These are phyloP conservation scores for Rubia tinctorum DNA, from an alignment of 305 asterid species.

Conservation along the genomic window DNA sequence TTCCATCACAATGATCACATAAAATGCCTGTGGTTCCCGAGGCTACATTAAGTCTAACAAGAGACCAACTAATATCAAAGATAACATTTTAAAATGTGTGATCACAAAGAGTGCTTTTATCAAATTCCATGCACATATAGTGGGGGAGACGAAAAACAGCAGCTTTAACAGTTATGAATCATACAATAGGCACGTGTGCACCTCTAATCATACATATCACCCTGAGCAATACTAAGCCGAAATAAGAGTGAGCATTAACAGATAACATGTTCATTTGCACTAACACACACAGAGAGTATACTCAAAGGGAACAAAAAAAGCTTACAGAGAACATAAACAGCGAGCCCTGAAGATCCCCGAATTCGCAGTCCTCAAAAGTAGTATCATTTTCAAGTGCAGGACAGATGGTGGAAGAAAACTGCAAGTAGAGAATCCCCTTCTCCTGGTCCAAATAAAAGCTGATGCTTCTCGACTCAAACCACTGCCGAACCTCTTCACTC, in stretches of 20 bases:
- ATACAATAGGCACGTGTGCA: neutral
- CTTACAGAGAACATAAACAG: constrained; percentile 94
- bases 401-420: constrained; percentile 44
- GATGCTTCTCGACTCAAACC: constrained; percentile 66
- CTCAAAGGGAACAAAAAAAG: constrained; percentile 10
- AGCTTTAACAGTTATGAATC: neutral
- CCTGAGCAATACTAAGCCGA: neutral
- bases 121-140: neutral
- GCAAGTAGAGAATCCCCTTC: constrained; percentile 74
- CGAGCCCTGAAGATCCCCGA: constrained; percentile 83
- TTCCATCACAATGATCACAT: neutral
- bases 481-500: constrained; percentile 44
- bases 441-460: constrained; percentile 63
- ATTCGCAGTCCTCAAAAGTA: constrained; percentile 52
- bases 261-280: neutral
- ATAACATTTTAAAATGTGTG: neutral
- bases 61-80: neutral
- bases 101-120: neutral
- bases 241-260: neutral
- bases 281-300: neutral
- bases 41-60: neutral
- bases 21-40: neutral
- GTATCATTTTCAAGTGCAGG: constrained; percentile 42
- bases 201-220: neutral
- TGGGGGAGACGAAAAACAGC: neutral